Evolutionary conservation across 2,329 filamentous ascomycete species (phyloP).

Genomic region (Fusarium sp.): DNA sequence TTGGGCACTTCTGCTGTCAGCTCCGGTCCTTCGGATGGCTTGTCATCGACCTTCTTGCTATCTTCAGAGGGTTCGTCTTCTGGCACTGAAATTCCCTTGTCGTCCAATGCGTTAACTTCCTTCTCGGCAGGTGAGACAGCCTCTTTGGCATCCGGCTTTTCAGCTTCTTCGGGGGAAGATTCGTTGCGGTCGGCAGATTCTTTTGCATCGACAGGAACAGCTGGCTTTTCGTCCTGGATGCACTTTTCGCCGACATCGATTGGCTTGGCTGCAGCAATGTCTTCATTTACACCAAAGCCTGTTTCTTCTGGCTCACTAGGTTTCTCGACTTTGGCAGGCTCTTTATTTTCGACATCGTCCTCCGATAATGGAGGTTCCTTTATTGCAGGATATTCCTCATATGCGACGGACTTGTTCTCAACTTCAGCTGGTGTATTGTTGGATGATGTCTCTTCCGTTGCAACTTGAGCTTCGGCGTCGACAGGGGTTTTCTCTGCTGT

Average conservation of each 20-base stretch:
- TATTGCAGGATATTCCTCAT: not conserved
- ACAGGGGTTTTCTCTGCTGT: not conserved
- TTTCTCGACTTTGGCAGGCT: constrained; percentile 5
- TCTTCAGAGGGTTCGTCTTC: constrained; percentile 10
- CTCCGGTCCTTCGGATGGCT: not conserved
- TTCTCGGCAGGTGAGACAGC: not conserved
- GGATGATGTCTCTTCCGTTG: not conserved
- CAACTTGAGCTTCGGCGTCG: not conserved
- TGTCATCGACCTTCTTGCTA: not conserved
- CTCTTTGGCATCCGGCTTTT: not conserved
- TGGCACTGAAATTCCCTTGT: not conserved
- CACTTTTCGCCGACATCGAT: constrained; percentile 1
- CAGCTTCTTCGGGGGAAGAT: not conserved
- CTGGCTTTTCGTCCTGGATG: constrained; percentile 3
- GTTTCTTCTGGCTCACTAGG: constrained; percentile 10
- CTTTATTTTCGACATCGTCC: not conserved
- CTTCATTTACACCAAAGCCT: constrained; percentile 8
- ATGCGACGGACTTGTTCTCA: constrained; percentile 1
- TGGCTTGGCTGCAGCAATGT: not conserved
- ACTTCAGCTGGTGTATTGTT: constrained; percentile 5
- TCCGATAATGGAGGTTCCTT: constrained; percentile 1
- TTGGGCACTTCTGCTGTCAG: not conserved
- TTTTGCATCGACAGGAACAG: not conserved
- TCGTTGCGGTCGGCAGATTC: not conserved
- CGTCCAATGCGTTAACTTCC: not conserved